Evolutionary conservation across 2,329 filamentous ascomycete species (phyloP), one percentile per base, ranked within the genome.

Genomic region (Paracorniculantispora psalliotae): DNA sequence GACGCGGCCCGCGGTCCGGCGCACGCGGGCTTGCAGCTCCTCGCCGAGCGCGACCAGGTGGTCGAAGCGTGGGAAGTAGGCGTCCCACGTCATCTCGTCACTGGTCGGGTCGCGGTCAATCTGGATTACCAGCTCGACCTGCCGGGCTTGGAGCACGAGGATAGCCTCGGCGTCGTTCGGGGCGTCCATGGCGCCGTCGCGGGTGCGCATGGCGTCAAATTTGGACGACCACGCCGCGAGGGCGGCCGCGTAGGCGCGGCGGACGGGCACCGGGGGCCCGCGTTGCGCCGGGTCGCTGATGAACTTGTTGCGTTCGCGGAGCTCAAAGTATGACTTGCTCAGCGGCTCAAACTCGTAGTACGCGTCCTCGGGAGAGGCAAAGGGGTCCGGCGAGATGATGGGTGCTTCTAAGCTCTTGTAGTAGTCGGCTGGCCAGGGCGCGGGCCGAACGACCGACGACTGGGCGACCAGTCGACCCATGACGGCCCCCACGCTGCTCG

Each of bases 261-360:
- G 53, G 1, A 56, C 53, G 3, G 4, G 41, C 4, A 12, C 3
- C 12, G 19, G 2, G 2, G 53, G 53, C 7, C 30, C 43, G 13
- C 37, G 47, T 9, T 47, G 7, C 7, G 19, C 21, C 13, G 43
- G 41, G 33, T 48, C 43, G 26, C 8, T 37, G 9, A 48, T 37
- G 19, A 37, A 56, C 28, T 56, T 56, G 30, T 56, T 56, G 9
- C 33, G 26, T 43, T 56, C 53, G 21, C 25, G 13, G 17, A 56
- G 53, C 53, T 56, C 53, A 35, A 17, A 35, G 43, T 56, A 56
- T 21, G 41, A 28, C 43, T 25, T 47, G 43, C 53, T 26, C 7
- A 56, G 43, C 6, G 54, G 54, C 35, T 57, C 54, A 43, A 57
- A 50, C 46, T 57, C 46, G 35, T 41, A 41, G 46, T 57, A 57